Conservation (phyloP, 257 asterid genomes). For the Solanum commersonii region DNA sequence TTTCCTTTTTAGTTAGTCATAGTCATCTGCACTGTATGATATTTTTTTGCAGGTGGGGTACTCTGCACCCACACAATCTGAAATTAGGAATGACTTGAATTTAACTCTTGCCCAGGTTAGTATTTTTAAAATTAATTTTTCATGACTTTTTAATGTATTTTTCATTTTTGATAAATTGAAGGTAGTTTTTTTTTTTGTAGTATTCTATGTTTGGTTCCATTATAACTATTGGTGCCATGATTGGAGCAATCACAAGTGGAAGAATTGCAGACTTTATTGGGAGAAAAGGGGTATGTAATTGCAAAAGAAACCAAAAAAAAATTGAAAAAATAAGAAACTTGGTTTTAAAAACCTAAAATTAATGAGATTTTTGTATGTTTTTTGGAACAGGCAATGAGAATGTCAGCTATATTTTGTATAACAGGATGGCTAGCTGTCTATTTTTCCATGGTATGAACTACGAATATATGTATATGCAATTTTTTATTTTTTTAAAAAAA, state of each 20-base stretch:
- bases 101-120: constrained; percentile 60
- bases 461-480: background rate
- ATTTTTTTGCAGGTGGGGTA: constrained; percentile 70
- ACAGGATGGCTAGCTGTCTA: constrained; percentile 69
- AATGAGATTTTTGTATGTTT: background rate
- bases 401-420: constrained; percentile 62
- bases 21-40: background rate
- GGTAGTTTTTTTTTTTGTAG: constrained; percentile 13
- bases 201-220: constrained; percentile 75
- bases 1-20: no score
- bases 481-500: no score
- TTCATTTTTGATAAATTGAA: background rate
- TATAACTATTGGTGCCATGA: constrained; percentile 81
- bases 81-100: constrained; percentile 53
- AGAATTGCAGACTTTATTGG: constrained; percentile 59
- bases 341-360: background rate
- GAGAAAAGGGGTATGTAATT: constrained; percentile 60
- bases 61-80: constrained; percentile 78
- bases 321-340: background rate
- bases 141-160: background rate
- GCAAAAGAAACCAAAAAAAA: background rate
- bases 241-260: constrained; percentile 80
- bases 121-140: background rate
- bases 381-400: constrained; percentile 57
- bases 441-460: constrained; percentile 41